phyloP scores from a whole-genome alignment of 129 eudicot genomes.

The Artemisia argyi region DNA sequence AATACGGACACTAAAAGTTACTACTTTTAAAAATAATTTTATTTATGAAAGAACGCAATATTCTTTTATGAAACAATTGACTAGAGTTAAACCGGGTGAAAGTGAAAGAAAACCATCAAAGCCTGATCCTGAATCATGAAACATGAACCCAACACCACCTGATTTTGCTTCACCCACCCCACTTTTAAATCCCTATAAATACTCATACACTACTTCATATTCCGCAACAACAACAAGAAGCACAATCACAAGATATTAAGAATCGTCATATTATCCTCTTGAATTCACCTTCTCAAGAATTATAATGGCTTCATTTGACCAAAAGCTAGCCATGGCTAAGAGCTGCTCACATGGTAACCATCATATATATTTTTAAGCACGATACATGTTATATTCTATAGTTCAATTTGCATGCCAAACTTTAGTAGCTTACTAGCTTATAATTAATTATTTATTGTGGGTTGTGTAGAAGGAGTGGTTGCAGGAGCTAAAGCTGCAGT shows the following conservation, averaged over 20 bases:
- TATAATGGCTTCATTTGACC: slow-evolving; percentile 58
- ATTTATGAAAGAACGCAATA: no score
- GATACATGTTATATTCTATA: background rate
- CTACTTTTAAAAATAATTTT: no score
- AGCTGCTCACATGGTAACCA: slow-evolving; percentile 75
- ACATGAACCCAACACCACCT: slow-evolving; percentile 31
- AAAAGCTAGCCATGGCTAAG: slow-evolving; percentile 80
- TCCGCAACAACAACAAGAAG: background rate
- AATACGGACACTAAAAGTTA: no score
- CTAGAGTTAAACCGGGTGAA: slow-evolving; percentile 24
- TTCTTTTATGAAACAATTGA: slow-evolving; percentile 9
- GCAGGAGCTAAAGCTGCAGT: slow-evolving; percentile 97
- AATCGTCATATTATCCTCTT: background rate
- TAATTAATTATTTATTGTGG: background rate
- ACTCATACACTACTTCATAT: slow-evolving; percentile 22
- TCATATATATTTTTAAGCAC: background rate
- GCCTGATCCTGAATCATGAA: slow-evolving; percentile 9
- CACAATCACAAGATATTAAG: background rate
- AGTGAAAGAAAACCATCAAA: slow-evolving; percentile 55
- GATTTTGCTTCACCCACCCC: slow-evolving; percentile 28
- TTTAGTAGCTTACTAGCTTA: background rate
- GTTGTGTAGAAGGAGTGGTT: slow-evolving; percentile 68
- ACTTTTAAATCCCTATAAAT: slow-evolving; percentile 27
- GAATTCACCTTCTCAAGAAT: background rate
- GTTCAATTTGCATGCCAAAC: background rate